A percentile compares a stretch with the other conserved stretches of the same genome.
Evolutionary conservation across 805 yeast genomes (phyloP).

Genomic region (Myxozyma vanderwaltii): DNA sequence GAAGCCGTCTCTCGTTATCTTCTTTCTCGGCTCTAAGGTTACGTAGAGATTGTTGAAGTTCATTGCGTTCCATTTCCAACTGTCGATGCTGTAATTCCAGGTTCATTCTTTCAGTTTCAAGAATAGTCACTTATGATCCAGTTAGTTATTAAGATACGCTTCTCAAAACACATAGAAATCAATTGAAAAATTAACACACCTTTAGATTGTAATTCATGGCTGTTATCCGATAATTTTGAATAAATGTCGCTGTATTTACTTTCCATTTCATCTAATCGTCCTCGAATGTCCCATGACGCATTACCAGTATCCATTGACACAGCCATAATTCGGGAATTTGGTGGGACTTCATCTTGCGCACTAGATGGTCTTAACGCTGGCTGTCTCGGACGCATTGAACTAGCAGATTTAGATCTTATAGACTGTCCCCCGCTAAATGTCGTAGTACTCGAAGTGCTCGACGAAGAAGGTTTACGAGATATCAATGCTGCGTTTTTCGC

Average conservation of each 20-base stretch:
- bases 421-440: conserved; percentile 13
- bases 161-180: not conserved
- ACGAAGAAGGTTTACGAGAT: conserved; percentile 1
- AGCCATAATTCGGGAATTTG: conserved; percentile 12
- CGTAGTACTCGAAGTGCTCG: conserved; percentile 12
- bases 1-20: conserved; percentile 41
- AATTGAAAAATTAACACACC: too few relatives aligned
- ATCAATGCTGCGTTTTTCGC: not conserved
- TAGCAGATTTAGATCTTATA: conserved; percentile 23
- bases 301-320: conserved; percentile 8
- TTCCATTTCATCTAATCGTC: conserved; percentile 28
- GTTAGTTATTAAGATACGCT: not conserved
- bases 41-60: conserved; percentile 39
- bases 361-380: conserved; percentile 8
- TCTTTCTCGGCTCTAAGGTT: conserved; percentile 37
- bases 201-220: conserved; percentile 19
- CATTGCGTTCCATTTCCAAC: conserved; percentile 3
- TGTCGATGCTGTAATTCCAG: conserved; percentile 46
- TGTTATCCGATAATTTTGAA: not conserved
- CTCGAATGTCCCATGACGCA: conserved; percentile 27
- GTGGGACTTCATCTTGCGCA: conserved; percentile 11
- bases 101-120: conserved; percentile 46
- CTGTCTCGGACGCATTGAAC: conserved; percentile 9
- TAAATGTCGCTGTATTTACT: conserved; percentile 13
- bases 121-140: conserved; percentile 26